Percentiles rank a stretch among this genome's conserved stretches.
Evolutionary conservation across 2,329 filamentous ascomycete species (phyloP).

Genomic region (Capronia coronata): DNA sequence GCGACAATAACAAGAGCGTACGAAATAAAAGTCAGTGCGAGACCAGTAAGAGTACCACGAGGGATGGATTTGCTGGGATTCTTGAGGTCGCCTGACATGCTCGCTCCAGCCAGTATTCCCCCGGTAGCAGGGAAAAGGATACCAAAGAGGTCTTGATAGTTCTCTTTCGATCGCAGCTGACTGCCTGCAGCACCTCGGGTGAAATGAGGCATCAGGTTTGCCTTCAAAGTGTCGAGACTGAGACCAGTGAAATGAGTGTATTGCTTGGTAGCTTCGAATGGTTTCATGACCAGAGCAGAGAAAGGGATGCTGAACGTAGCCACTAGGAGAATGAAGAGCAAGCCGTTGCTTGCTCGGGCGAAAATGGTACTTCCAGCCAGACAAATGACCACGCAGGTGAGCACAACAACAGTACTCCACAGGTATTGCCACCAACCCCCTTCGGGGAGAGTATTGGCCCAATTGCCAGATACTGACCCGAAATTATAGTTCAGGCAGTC

Average conservation of each 20-base stretch:
- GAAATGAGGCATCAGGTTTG: constrained; percentile 65
- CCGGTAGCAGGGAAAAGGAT: constrained; percentile 72
- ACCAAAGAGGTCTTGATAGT: constrained; percentile 75
- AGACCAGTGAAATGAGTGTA: constrained; percentile 72
- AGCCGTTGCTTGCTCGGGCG: constrained; percentile 68
- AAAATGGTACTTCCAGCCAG: constrained; percentile 75
- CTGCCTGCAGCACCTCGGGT: constrained; percentile 57
- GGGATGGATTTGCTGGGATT: constrained; percentile 81
- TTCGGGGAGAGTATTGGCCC: constrained; percentile 57
- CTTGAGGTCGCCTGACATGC: constrained; percentile 81
- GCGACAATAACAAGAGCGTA: constrained; percentile 72
- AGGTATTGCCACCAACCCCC: constrained; percentile 72
- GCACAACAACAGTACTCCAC: constrained; percentile 64
- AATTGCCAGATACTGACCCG: constrained; percentile 51
- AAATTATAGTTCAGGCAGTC: constrained; percentile 75
- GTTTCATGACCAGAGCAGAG: constrained; percentile 61
- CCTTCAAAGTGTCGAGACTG: constrained; percentile 61
- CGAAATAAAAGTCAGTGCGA: constrained; percentile 66
- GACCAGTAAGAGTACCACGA: constrained; percentile 71
- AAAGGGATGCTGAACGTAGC: constrained; percentile 75
- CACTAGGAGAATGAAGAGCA: constrained; percentile 63
- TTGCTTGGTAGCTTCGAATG: constrained; percentile 58
- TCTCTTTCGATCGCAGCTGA: constrained; percentile 57
- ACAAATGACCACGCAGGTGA: constrained; percentile 67
- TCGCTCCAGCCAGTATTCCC: constrained; percentile 63